Evolutionary conservation across 1,139 yeast genomes (phyloP), one percentile per base, ranked within the genome.

Genomic region (Saccharomycopsis hybrid): DNA sequence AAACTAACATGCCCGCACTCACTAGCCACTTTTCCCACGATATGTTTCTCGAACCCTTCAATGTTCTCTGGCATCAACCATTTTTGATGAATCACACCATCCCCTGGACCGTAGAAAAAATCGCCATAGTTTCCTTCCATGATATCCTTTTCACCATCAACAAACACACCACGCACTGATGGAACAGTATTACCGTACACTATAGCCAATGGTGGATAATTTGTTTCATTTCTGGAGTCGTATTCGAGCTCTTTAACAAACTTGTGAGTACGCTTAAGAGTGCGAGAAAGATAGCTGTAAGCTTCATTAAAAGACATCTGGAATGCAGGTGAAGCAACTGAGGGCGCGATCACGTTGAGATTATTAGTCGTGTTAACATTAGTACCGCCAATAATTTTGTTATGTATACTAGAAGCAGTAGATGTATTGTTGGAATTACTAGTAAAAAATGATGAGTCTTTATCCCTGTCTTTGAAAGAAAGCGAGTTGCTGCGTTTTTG

Each of bases 61-160:
- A 46, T 32, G 30, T 70, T 67, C 59, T 83, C 85, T 0, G 97
- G 96, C 79, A 88, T 77, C 41, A 86, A 66, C 82, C 90, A 83
- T 56, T 78, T 78, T 58, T 83, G 87, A 64, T 86, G 88, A 1
- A 88, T 85, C 13, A 89, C 96, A 35, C 97, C 97, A 62, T 89
- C 97, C 5, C 97, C 97, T 7, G 89, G 89, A 0, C 95, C 96
- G 62, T 86, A 88, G 58, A 76, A 78, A 58, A 87, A 83, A 57
- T 85, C 82, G 56, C 77, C 80, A 65, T 85, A 89, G 56, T 79
- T 77, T 4, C 96, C 96, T 37, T 74, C 74, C 55, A 70, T 73
- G 52, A 89, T 81, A 47, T 80, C 92, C 30, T 80, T 76, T n/a
- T 62, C 60, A 2, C 80, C 75, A 38, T 70, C 65, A 0, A 88